phyloP scores from a whole-genome alignment of 2,329 filamentous ascomycete genomes.

The Biscogniauxia mediterranea region DNA sequence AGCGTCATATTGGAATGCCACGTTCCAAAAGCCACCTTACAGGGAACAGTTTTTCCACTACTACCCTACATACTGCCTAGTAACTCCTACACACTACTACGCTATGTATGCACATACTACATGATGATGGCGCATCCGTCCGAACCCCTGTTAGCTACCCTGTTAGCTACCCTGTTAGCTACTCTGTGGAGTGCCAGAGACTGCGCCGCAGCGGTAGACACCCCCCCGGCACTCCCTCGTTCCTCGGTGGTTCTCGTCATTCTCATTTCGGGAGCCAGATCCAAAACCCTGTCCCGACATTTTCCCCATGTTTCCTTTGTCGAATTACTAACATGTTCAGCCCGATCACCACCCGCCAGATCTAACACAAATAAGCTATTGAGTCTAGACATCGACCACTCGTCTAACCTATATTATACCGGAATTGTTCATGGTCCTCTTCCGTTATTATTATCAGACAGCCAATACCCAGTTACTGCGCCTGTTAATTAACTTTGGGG shows the following conservation, averaged over 20 bases:
- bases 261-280: conserved; percentile 20
- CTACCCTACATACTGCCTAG: background rate
- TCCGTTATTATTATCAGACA: background rate
- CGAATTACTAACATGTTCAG: conserved; percentile 13
- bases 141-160: background rate
- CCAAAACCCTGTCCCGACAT: background rate
- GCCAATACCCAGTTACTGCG: too few relatives aligned
- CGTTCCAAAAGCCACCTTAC: background rate
- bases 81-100: too few relatives aligned
- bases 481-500: background rate
- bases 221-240: background rate
- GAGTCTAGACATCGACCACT: background rate
- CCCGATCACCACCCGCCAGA: conserved; percentile 18
- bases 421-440: background rate
- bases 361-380: conserved; percentile 8
- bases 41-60: background rate
- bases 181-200: background rate
- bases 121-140: background rate
- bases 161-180: background rate
- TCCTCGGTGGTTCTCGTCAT: conserved; percentile 22
- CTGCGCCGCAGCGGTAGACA: conserved; percentile 17
- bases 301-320: conserved; percentile 20
- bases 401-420: background rate
- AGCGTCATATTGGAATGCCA: background rate
- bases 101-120: background rate